Evolutionary conservation across 2,329 filamentous ascomycete species (phyloP).

Genomic region (Beauveria asiatica): DNA sequence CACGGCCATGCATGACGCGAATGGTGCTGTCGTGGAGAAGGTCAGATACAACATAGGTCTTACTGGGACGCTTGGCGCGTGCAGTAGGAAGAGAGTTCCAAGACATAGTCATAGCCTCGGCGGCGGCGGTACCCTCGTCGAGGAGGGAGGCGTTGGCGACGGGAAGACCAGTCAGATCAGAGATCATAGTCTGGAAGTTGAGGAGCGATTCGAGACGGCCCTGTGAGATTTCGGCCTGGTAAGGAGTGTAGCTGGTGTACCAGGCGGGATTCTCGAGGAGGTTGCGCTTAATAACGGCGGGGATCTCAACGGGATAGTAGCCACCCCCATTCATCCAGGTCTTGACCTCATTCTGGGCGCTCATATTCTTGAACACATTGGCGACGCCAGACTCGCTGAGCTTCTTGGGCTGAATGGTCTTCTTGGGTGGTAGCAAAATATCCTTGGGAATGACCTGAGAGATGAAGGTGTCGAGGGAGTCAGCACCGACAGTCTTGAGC

Average conservation of each 20-base stretch:
- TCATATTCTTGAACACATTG: constrained; percentile 24
- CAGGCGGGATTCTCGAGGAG: constrained; percentile 87
- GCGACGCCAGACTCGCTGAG: constrained; percentile 31
- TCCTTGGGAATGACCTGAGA: constrained; percentile 73
- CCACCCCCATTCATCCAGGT: constrained; percentile 77
- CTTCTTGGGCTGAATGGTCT: constrained; percentile 41
- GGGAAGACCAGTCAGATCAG: constrained; percentile 76
- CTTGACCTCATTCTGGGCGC: constrained; percentile 29
- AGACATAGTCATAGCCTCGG: constrained; percentile 92
- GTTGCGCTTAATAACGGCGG: constrained; percentile 86
- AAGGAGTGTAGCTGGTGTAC: constrained; percentile 98
- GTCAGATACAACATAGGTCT: constrained; percentile 77
- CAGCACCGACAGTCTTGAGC: constrained; percentile 66
- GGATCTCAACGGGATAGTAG: constrained; percentile 80
- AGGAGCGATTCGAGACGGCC: constrained; percentile 84
- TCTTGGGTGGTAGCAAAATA: constrained; percentile 44
- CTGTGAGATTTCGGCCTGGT: constrained; percentile 96
- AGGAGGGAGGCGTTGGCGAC: constrained; percentile 87
- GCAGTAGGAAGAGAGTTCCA: constrained; percentile 64
- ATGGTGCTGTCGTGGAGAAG: constrained; percentile 79
- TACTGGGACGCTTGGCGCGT: constrained; percentile 64
- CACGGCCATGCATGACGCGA: constrained; percentile 73
- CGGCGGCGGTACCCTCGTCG: constrained; percentile 85
- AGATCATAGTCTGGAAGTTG: constrained; percentile 92
- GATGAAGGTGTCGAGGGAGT: constrained; percentile 73